Evolutionary conservation across 306 rosid genomes (phyloP), one percentile per base, ranked within the genome.

Genomic region (Ziziphus jujuba): DNA sequence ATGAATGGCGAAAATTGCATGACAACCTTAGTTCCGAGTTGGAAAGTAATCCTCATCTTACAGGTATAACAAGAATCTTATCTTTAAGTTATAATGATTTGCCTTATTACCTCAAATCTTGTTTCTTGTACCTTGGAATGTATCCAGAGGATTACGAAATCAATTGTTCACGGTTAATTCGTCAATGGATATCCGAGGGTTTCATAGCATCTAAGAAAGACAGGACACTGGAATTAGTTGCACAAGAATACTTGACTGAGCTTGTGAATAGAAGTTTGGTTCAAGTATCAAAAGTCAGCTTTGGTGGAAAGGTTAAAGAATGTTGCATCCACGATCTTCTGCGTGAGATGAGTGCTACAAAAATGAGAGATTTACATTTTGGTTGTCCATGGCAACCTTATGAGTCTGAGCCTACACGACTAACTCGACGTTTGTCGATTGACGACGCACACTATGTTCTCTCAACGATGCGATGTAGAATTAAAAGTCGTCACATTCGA

Each of bases 121-220:
- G 54, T 20, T 49, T 17, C 54, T 17, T 72, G 56, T 71, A 78
- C 59, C 68, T 78, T 44, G 79, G 72, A 11, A n/a, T 78, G 9
- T 78, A 67, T 57, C 82, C 82, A 2, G 79, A 78, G 58, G 79
- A 73, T 59, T 69, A 66, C 75, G 8, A n/a, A 6, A 69, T 73
- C 40, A 67, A 31, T 0, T 55, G 71, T 12, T 16, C 35, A 40
- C 68, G 75, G 43, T 67, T 78, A 51, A 56, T 59, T 1, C n/a
- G 69, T 17, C 75, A 72, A 51, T 78, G 82, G 82, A 69, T 73
- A 51, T 75, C 79, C n/a, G 78, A 68, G 62, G 82, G 79, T 10
- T 68, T 78, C 47, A 43, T 73, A 8, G 50, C n/a, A 28, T 0
- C 15, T 6, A 71, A 56, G 17, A 61, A 51, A 23, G 35, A 20